Conservation (phyloP, 192 early-diverging fungal species). For the Anaeromyces robustus region DNA sequence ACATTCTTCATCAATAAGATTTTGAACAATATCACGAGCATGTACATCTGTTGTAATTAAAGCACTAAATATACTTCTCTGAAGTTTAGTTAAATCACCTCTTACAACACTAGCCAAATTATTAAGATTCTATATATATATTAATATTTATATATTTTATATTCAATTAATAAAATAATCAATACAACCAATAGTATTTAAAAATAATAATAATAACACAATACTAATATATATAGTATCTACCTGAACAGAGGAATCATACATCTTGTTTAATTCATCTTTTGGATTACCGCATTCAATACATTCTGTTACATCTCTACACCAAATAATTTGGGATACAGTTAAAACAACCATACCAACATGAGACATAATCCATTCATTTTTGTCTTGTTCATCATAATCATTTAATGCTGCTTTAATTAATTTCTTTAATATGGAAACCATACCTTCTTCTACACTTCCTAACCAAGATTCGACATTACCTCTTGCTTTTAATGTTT, state of each 20-base stretch:
- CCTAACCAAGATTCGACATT: constrained; percentile 48
- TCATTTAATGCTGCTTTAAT: constrained; percentile 36
- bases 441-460: constrained; percentile 44
- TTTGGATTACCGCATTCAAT: constrained; percentile 22
- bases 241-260: constrained; percentile 25
- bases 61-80: constrained; percentile 35
- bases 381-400: constrained; percentile 24
- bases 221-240: constrained; percentile 5
- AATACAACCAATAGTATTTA: too few relatives aligned
- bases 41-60: constrained; percentile 47
- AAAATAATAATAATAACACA: too few relatives aligned
- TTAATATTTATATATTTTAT: too few relatives aligned
- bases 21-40: constrained; percentile 36
- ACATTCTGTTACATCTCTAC: constrained; percentile 25
- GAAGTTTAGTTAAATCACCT: constrained; percentile 38
- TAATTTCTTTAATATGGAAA: constrained; percentile 23
- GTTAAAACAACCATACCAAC: constrained; percentile 37
- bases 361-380: constrained; percentile 41
- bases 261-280: constrained; percentile 16
- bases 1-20: constrained; percentile 21
- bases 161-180: too few relatives aligned
- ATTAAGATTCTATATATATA: constrained; percentile 28
- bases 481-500: constrained; percentile 43
- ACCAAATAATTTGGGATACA: constrained; percentile 40
- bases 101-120: constrained; percentile 35